Base-by-base conservation (phyloP, 1,139 yeast species). In the Kluyveromyces marxianus region DNA sequence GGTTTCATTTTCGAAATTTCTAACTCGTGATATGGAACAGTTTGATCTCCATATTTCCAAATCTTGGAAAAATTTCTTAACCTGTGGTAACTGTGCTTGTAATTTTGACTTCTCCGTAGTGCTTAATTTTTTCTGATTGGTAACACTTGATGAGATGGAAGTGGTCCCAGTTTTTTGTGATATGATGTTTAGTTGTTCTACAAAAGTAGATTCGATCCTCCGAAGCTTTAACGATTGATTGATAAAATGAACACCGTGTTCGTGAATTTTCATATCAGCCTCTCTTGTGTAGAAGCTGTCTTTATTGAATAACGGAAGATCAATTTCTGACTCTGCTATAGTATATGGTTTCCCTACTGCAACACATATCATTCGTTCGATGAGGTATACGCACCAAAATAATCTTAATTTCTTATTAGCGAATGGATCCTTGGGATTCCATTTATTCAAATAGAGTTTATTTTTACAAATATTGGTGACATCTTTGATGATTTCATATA, bases 311-410 rank as follows among this genome's bases (percentile, higher is more conserved):
- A 75, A 55, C 0, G 83, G 83, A 32, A 77, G 54, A 46, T 71
- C 66, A 37, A 77, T 70, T 33, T 70, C 69, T 1, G 67, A 57
- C 55, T 78, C 83, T 25, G 66, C 61, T 21, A 78, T 57, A 2
- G 71, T 63, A 52, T 74, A 76, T 2, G 76, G 76, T 54, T 74
- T 74, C 10, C 81, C 79, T 21, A 78, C 76, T 2, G 82, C 76
- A 29, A 77, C 71, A 32, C 79, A 72, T 42, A 77, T 74, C 63
- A 78, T 69, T 52, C 82, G 70, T 54, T 79, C 84, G 36, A 77
- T 54, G 25, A 74, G 55, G 54, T 77, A 79, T 14, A 74, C 72
- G 52, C 79, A 75, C 84, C 84, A 79, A 63, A 79, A 79, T 21
- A 76, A 62, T 50, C 82, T 69, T 59, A 75, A 61, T 51, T 69